Evolutionary conservation across 2,329 filamentous ascomycete species (phyloP).

Genomic region (Fusarium cyanostomum): DNA sequence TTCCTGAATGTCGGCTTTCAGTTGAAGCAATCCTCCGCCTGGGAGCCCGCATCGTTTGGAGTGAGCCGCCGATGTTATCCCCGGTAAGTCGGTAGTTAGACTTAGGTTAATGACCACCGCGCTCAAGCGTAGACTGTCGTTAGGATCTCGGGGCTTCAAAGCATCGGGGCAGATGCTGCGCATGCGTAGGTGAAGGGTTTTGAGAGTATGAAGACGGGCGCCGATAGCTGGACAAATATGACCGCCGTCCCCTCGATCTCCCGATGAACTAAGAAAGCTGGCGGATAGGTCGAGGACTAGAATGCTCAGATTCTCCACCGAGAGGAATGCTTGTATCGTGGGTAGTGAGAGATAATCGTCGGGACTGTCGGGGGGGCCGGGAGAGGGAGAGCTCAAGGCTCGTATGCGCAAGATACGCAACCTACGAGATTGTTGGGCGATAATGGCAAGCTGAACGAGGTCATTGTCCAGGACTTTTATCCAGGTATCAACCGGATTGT

Average conservation of each 20-base stretch:
- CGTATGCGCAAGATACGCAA: conserved; percentile 15
- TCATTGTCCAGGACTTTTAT: conserved; percentile 12
- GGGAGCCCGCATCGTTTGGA: conserved; percentile 15
- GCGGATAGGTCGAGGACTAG: conserved; percentile 26
- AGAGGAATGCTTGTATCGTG: conserved; percentile 25
- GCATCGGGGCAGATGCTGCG: conserved; percentile 31
- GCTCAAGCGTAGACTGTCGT: conserved; percentile 8
- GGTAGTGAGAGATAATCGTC: conserved; percentile 18
- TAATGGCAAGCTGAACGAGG: conserved; percentile 20
- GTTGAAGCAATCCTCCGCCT: conserved; percentile 9
- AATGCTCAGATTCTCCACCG: conserved; percentile 22
- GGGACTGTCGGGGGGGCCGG: conserved; percentile 1
- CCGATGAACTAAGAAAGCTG: conserved; percentile 2
- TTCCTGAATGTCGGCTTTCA: conserved; percentile 25
- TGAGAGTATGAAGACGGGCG: conserved; percentile 23
- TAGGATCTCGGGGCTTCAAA: conserved; percentile 20
- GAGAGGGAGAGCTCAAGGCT: conserved; percentile 3
- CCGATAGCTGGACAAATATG: conserved; percentile 30
- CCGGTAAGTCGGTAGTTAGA: conserved; percentile 2
- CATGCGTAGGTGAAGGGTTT: conserved; percentile 28
- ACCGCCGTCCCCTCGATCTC: neutral
- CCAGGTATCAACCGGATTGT: neutral
- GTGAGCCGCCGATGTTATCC: conserved; percentile 22
- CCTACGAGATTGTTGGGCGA: conserved; percentile 10
- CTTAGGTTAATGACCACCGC: conserved; percentile 28